phyloP scores from a whole-genome alignment of 306 rosid genomes.

The Inga leiocalycina region DNA sequence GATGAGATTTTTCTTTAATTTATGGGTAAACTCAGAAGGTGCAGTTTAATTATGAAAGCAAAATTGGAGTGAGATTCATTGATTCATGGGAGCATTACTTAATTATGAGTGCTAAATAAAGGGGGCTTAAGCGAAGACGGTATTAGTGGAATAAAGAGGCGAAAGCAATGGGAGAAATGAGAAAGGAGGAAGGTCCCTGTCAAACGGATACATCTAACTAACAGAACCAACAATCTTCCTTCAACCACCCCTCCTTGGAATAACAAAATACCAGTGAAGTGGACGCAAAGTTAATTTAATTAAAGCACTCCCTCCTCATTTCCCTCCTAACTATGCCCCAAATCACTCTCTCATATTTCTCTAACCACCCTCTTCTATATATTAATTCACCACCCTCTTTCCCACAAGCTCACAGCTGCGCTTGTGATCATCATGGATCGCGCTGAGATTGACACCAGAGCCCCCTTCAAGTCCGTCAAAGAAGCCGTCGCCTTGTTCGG shows the following conservation, averaged over 20 bases:
- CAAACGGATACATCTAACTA: conserved; percentile 56
- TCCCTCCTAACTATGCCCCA: conserved; percentile 25
- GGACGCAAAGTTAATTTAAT: conserved; percentile 83
- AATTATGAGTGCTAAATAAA: neutral
- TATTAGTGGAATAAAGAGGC: neutral
- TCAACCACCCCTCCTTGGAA: conserved; percentile 49
- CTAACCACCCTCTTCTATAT: conserved; percentile 16
- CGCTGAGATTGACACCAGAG: conserved; percentile 79
- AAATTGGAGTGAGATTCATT: neutral
- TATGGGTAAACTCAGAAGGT: too few relatives aligned
- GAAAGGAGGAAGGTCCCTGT: conserved; percentile 54
- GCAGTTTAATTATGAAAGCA: too few relatives aligned
- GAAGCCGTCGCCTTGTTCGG: conserved; percentile 91
- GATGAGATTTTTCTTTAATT: too few relatives aligned
- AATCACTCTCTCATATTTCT: conserved; percentile 22
- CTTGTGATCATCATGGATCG: conserved; percentile 44
- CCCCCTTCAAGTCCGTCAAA: conserved; percentile 85
- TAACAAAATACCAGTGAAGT: conserved; percentile 89
- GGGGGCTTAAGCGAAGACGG: neutral
- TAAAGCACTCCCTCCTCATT: conserved; percentile 32
- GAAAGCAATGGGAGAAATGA: conserved; percentile 29
- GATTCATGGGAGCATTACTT: neutral
- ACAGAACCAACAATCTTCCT: conserved; percentile 51
- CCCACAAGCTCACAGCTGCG: neutral
- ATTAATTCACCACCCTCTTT: neutral